A percentile compares a stretch with the other conserved stretches of the same genome.
These are phyloP conservation scores for Monosporozyma siamensis DNA, from an alignment of 805 yeast species.

Conservation along the genomic window DNA sequence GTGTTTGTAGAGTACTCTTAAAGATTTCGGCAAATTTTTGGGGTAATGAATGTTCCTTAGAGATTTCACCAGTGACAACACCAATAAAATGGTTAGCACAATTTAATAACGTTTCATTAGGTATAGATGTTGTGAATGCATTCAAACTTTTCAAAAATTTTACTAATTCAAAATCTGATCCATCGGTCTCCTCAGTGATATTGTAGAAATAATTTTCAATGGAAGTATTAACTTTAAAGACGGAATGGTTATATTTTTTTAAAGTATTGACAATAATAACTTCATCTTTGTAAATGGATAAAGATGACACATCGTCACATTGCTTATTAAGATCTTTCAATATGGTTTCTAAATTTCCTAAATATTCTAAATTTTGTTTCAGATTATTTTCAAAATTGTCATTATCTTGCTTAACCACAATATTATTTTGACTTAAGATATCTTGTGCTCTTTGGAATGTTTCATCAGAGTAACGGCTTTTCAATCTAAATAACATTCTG, in stretches of 20 bases:
- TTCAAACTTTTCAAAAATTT: constrained; percentile 28
- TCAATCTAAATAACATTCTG: constrained; percentile 36
- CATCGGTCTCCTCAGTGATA: constrained; percentile 8
- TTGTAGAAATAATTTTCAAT: constrained; percentile 25
- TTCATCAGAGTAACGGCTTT: constrained; percentile 44
- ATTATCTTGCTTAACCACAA: constrained; percentile 15
- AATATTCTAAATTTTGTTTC: constrained; percentile 35
- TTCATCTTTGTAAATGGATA: constrained; percentile 33
- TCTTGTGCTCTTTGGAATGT: constrained; percentile 40
- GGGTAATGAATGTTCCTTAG: constrained; percentile 26
- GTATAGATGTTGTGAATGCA: constrained; percentile 35
- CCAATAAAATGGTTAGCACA: constrained; percentile 32
- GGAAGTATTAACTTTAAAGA: constrained; percentile 20
- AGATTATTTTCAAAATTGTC: constrained; percentile 18
- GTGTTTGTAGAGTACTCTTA: constrained; percentile 33
- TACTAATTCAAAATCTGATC: constrained; percentile 22
- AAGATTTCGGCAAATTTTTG: constrained; percentile 32
- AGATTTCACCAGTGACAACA: constrained; percentile 29
- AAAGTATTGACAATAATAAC: constrained; percentile 24
- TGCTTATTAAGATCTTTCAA: constrained; percentile 61
- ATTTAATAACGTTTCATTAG: constrained; percentile 29
- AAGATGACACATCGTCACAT: constrained; percentile 49
- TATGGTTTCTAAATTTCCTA: constrained; percentile 62
- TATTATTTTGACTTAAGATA: constrained; percentile 18
- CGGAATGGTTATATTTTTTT: constrained; percentile 27